Evolutionary conservation across 257 asterid genomes (phyloP).

Genomic region (Handroanthus guayacan): DNA sequence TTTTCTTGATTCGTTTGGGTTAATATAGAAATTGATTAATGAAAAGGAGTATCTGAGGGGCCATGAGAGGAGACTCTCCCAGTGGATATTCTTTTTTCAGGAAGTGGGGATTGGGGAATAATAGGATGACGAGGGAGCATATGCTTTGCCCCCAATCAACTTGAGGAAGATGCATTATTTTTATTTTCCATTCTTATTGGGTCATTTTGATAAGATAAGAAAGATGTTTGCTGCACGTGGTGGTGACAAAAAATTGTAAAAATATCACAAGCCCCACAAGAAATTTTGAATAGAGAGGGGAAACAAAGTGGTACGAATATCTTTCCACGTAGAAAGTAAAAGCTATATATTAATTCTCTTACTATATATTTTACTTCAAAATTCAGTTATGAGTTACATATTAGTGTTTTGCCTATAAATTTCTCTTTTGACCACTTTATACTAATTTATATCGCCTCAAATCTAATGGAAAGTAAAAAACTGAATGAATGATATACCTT

Average conservation of each 20-base stretch:
- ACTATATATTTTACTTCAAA: no score
- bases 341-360: no score
- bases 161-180: not conserved
- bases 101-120: slow-evolving; percentile 29
- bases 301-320: no score
- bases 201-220: slow-evolving; percentile 7
- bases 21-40: slow-evolving; percentile 15
- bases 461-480: no score
- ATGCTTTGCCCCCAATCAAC: slow-evolving; percentile 44
- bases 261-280: no score
- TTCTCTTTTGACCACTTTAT: no score
- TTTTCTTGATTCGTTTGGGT: slow-evolving; percentile 39
- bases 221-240: not conserved
- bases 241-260: not conserved
- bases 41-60: slow-evolving; percentile 33
- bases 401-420: no score
- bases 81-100: slow-evolving; percentile 49
- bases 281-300: no score
- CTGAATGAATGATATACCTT: no score
- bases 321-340: no score
- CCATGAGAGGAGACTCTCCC: slow-evolving; percentile 37
- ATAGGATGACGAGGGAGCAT: slow-evolving; percentile 46
- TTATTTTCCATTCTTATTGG: slow-evolving; percentile 6
- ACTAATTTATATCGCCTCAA: no score
- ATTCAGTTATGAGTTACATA: no score